Base-by-base conservation (phyloP, 2,329 filamentous ascomycete genomes). In the Magnaporthiopsis incrustans region DNA sequence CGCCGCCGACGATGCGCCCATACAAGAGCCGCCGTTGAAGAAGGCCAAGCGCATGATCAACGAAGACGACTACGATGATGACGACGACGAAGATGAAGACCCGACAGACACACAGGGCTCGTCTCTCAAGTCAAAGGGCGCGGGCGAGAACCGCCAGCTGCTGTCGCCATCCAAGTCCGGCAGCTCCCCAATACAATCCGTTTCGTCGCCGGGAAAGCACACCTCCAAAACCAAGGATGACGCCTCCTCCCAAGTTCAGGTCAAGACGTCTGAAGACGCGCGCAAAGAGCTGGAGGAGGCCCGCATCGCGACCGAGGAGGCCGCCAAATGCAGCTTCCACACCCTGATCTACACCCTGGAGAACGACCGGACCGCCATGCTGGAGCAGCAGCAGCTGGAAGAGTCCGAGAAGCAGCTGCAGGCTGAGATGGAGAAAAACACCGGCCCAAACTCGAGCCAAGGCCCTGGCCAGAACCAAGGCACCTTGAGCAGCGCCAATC, bases 361-460 rank as follows among this genome's bases (percentile, higher is more conserved):
- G 76, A 95, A 94, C 74, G 95, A 99, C 73, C 86, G 91, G 64
- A 92, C 94, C 70, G 95, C 95, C 61, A 98, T 99, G 95, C 78
- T 98, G 65, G 95, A 99, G 75, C 95, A 99, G 76, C 92, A 98
- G 75, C 92, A 94, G 75, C 83, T 99, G 32, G 95, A 99, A 73
- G 95, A 98, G 75, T 92, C 96, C 1, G 95, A 99, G 75, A 90
- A 96, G 73, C 92, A 96, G 74, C 89, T 98, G 12, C 94, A 98
- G 75, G 93, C 93, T 18, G 95, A 99, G 77, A 95, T 97, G 82
- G 92, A 93, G 63, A 84, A 87, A 71, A 85, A 83, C 63, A 83
- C 76, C 64, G 79, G 78, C 66, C 79, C 62, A 67, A 81, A 81
- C 66, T 78, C 77, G 25, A 80, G 79, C 62, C 79, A 78, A 27